Conservation (phyloP, 208 protist genomes). For the Trypanosoma avium region DNA sequence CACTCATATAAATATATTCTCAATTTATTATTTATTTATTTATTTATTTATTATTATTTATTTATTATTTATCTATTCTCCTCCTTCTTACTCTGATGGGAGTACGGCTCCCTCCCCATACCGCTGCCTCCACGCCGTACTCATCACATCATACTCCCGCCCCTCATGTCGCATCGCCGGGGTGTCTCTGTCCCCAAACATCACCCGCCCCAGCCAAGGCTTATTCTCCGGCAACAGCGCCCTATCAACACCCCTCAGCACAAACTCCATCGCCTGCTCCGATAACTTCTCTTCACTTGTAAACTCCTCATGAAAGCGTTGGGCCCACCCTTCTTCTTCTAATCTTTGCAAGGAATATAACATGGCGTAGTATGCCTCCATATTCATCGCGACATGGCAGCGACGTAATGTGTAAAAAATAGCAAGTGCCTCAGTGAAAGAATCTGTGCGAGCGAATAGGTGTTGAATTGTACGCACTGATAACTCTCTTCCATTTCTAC, state of each 20-base stretch:
- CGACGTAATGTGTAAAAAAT: constrained; percentile 86
- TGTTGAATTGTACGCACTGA: constrained; percentile 86
- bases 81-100: background rate
- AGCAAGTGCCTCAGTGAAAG: constrained; percentile 78
- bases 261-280: constrained; percentile 89
- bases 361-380: constrained; percentile 91
- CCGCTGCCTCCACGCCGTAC: constrained; percentile 69
- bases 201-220: constrained; percentile 86
- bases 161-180: constrained; percentile 39
- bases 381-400: constrained; percentile 86
- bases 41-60: constrained; percentile 1
- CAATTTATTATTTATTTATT: background rate
- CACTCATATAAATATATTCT: background rate
- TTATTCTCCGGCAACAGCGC: constrained; percentile 90
- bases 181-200: constrained; percentile 78
- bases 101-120: constrained; percentile 43
- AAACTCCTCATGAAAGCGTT: constrained; percentile 74
- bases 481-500: constrained; percentile 63
- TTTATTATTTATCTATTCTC: constrained; percentile 1
- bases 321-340: constrained; percentile 87
- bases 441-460: constrained; percentile 74
- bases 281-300: constrained; percentile 37
- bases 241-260: constrained; percentile 76
- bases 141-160: constrained; percentile 63
- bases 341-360: constrained; percentile 88